Percentiles rank a stretch among this genome's conserved stretches.
Conservation (phyloP, 1,284 basidiomycete species). For the Neonothopanus nambi region DNA sequence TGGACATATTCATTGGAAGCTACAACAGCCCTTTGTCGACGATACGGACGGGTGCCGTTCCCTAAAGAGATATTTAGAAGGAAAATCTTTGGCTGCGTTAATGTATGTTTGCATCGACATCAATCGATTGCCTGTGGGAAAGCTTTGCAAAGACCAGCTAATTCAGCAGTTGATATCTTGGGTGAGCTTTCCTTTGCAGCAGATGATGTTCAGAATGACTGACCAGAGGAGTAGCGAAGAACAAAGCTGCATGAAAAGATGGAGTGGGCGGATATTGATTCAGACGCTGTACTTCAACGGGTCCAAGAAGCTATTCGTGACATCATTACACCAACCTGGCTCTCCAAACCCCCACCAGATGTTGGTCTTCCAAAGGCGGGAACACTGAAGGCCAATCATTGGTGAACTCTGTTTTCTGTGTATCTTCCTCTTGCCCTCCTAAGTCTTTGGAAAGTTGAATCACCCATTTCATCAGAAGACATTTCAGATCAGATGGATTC, state of each 20-base stretch:
- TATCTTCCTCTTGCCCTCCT: slow-evolving; percentile 12
- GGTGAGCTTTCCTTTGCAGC: neutral
- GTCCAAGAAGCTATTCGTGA: slow-evolving; percentile 2
- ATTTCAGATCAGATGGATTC: neutral
- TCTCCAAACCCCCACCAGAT: slow-evolving; percentile 9
- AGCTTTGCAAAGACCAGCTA: no score
- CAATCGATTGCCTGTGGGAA: no score
- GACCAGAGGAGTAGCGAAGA: neutral
- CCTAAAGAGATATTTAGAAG: neutral
- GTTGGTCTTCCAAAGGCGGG: slow-evolving; percentile 1
- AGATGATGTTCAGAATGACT: no score
- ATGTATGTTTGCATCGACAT: no score
- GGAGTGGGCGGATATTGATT: slow-evolving; percentile 2
- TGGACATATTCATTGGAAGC: slow-evolving; percentile 5
- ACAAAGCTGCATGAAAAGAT: neutral
- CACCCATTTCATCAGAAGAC: slow-evolving; percentile 1
- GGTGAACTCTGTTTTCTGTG: slow-evolving; percentile 3
- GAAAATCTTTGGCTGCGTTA: no score
- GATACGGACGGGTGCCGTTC: neutral
- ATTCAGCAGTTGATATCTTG: slow-evolving; percentile 5
- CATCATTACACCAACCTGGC: neutral
- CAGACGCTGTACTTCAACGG: neutral
- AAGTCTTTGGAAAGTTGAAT: neutral
- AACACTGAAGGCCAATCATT: slow-evolving; percentile 11
- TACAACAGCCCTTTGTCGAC: neutral